Evolutionary conservation across 805 yeast genomes (phyloP), one percentile per base, ranked within the genome.

Genomic region (Torulaspora franciscae): DNA sequence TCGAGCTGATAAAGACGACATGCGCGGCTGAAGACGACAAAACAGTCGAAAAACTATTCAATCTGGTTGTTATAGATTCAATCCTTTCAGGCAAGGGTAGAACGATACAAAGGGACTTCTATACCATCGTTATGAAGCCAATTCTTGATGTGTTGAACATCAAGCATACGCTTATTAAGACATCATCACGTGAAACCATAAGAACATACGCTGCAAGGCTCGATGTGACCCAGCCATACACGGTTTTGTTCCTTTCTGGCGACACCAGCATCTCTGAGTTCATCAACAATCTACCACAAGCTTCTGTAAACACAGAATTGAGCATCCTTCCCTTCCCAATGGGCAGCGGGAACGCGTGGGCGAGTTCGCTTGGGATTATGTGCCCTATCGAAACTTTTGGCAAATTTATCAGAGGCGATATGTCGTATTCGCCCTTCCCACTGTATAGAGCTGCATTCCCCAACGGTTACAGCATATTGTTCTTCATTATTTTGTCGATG

Each of bases 331-430:
- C 65, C 0, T 61, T 90, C 11, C 95, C 96, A 0, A 71, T 80
- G 47, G 97, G 97, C 1, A 83, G 95, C 0, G 97, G 95, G 0
- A 90, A 90, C 61, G 89, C 95, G 1, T 69, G 87, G 47, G 76
- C 86, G 1, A 73, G 76, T 19, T 82, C 95, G 0, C 52, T 81
- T 2, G 80, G 78, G 0, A 47, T 75, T 3, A 38, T 42, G 0
- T 58, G 62, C 23, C 69, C 71, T 10, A 44, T 65, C 0, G 45
- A 49, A 0, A 70, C 77, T 0, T 52, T 78, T 3, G 49, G 60
- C 19, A 57, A 64, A 13, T 57, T 77, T 3, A 53, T 77, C 27
- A 42, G 41, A 3, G 39, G 43, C 14, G 33, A 52, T 9, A 34
- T 54, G 33, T 36, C 15, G 3, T 15, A 49, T 0, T 52, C 50